Conservation (phyloP, 352 stramenopile genomes). For the Phytophthora capsici region DNA sequence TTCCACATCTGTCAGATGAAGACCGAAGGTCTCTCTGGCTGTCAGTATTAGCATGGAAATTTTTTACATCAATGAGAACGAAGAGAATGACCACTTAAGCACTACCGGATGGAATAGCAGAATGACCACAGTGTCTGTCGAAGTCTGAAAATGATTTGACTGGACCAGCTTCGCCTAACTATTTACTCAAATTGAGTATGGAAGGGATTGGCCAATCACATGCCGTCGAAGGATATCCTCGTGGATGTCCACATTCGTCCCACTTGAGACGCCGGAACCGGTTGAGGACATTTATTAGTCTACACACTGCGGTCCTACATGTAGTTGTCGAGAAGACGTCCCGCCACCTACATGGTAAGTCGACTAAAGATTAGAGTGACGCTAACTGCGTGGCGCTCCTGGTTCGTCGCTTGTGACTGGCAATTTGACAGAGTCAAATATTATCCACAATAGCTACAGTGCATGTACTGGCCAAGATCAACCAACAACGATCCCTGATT, state of each 20-base stretch:
- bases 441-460: too few species aligned
- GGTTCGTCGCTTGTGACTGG: too few species aligned
- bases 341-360: too few species aligned
- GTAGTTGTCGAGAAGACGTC: too few species aligned
- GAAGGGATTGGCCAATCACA: conserved; percentile 16
- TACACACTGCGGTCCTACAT: too few species aligned
- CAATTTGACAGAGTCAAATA: too few species aligned
- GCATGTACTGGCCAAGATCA: too few species aligned
- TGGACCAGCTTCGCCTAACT: conserved; percentile 15
- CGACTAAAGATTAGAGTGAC: too few species aligned
- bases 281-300: too few species aligned
- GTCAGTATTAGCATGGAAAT: conserved; percentile 87
- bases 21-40: conserved; percentile 31
- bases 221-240: background rate
- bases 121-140: conserved; percentile 6
- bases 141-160: conserved; percentile 15
- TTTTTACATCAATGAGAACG: conserved; percentile 73
- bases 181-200: conserved; percentile 15
- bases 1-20: conserved; percentile 56
- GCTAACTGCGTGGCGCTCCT: too few species aligned
- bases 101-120: conserved; percentile 7
- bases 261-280: background rate
- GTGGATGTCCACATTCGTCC: background rate
- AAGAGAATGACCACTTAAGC: background rate
- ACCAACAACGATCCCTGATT: background rate